Conservation (phyloP, 345 rosid genomes). For the Nasturtium officinale region DNA sequence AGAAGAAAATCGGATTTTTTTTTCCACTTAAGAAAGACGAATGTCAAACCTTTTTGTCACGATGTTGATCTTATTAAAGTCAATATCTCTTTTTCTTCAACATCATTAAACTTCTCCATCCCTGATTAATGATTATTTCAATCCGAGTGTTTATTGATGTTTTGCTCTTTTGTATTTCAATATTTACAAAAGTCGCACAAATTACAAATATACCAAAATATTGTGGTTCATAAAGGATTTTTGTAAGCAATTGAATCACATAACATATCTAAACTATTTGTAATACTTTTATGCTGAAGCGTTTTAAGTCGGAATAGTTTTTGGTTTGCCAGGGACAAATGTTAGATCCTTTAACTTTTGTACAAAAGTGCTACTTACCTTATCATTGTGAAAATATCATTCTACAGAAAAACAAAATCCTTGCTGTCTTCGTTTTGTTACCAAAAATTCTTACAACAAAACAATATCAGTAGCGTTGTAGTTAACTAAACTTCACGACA, state of each 20-base stretch:
- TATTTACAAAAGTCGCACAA: not conserved
- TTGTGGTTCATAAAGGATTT: not conserved
- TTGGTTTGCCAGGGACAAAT: not conserved
- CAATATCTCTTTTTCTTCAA: constrained; percentile 18
- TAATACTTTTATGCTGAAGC: not conserved
- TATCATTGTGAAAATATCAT: too few relatives aligned
- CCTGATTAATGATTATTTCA: not conserved
- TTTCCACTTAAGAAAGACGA: not conserved
- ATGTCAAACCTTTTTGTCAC: constrained; percentile 33
- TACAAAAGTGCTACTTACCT: not conserved
- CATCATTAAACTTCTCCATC: constrained; percentile 8
- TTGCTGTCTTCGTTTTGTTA: constrained; percentile 17
- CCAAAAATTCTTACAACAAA: constrained; percentile 31
- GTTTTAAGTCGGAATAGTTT: not conserved
- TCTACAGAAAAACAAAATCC: not conserved
- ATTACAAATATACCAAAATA: not conserved
- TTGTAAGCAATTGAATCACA: not conserved
- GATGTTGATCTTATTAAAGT: constrained; percentile 26
- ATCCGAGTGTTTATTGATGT: not conserved
- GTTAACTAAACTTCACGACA: constrained; percentile 1
- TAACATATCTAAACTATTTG: not conserved
- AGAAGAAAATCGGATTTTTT: not conserved
- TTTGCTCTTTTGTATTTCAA: not conserved
- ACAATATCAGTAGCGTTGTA: constrained; percentile 24
- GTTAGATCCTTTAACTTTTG: not conserved